A percentile compares a stretch with the other conserved stretches of the same genome.
phyloP scores from a whole-genome alignment of 208 protist genomes.

The Wallacemonas sp. region DNA sequence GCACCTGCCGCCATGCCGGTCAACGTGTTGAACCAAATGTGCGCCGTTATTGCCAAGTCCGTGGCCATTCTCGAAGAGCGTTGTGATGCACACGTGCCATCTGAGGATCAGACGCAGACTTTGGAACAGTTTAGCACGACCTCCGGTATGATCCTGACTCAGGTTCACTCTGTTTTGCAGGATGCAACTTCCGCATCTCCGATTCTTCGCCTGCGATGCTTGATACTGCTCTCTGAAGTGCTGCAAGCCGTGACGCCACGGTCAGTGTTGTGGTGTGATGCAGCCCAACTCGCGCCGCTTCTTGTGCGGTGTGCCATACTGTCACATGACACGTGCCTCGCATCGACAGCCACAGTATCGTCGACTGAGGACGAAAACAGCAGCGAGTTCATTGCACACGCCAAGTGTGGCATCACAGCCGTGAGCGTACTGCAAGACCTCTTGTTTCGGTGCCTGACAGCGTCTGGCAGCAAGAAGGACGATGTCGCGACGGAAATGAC shows the following conservation, averaged over 20 bases:
- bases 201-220: background rate
- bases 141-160: background rate
- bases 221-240: conserved; percentile 7
- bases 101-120: background rate
- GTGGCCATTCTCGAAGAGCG: conserved; percentile 11
- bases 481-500: background rate
- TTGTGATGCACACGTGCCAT: too few species aligned
- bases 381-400: background rate
- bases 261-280: conserved; percentile 8
- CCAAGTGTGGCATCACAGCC: conserved; percentile 1
- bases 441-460: conserved; percentile 1
- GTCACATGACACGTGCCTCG: background rate
- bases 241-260: background rate
- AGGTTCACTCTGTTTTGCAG: background rate
- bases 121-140: background rate
- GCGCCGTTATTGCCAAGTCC: conserved; percentile 8
- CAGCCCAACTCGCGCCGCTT: conserved; percentile 1
- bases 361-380: background rate
- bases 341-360: background rate
- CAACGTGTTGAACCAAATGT: conserved; percentile 15
- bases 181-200: background rate
- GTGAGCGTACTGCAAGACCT: conserved; percentile 4
- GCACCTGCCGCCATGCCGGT: background rate
- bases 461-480: background rate
- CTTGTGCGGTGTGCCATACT: background rate